Percentiles rank a stretch among this genome's conserved stretches.
Conservation (phyloP, 2,329 filamentous ascomycete genomes). For the Hypoxylon sp. region DNA sequence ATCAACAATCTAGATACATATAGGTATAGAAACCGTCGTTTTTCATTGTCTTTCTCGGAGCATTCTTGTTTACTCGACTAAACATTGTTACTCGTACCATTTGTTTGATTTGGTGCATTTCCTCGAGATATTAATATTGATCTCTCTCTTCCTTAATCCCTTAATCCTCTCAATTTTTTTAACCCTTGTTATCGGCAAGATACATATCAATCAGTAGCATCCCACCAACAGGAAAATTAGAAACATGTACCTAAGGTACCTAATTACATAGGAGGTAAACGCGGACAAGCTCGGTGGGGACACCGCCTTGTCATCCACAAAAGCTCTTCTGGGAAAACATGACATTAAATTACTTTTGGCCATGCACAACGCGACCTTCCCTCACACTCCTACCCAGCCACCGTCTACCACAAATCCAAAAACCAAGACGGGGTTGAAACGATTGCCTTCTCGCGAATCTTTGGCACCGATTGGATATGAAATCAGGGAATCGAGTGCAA, state of each 20-base stretch:
- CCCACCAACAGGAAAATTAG: constrained; percentile 10
- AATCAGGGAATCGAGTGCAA: constrained; percentile 11
- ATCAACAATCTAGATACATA: constrained; percentile 34
- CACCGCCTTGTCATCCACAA: constrained; percentile 16
- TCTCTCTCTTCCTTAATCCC: too few relatives aligned
- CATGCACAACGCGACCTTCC: constrained; percentile 38
- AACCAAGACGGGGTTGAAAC: constrained; percentile 25
- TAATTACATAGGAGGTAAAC: not conserved
- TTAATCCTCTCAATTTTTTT: not conserved
- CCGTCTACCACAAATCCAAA: constrained; percentile 10
- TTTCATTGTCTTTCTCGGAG: not conserved
- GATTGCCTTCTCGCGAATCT: constrained; percentile 31
- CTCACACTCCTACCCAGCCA: constrained; percentile 16
- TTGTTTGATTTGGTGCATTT: constrained; percentile 13
- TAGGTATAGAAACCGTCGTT: constrained; percentile 19
- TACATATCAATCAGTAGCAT: constrained; percentile 19
- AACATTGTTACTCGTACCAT: constrained; percentile 24
- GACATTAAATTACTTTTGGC: constrained; percentile 22
- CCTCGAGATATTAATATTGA: not conserved
- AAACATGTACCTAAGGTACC: constrained; percentile 4
- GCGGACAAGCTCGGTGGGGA: constrained; percentile 21
- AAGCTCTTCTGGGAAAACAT: constrained; percentile 4
- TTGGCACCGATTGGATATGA: constrained; percentile 33
- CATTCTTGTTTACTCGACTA: not conserved
- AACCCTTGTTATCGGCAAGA: not conserved